phyloP scores from a whole-genome alignment of 257 asterid genomes.

The Pogostemon cablin region DNA sequence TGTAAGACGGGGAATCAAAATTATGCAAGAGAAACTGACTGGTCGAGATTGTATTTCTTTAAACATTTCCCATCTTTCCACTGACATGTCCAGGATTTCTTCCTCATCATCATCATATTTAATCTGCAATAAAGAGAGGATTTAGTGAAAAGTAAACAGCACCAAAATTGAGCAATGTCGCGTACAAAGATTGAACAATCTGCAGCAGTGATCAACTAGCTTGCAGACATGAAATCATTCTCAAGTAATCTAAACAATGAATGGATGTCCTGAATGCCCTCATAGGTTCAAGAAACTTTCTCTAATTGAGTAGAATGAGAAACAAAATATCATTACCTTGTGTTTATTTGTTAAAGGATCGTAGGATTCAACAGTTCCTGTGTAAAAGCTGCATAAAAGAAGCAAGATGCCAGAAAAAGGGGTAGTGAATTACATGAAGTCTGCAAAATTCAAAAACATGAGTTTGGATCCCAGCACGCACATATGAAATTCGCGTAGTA shows the following conservation, averaged over 20 bases:
- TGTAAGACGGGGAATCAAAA: not conserved
- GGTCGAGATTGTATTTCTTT: not conserved
- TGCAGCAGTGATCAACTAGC: too few relatives aligned
- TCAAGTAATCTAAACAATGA: too few relatives aligned
- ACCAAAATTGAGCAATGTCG: not conserved
- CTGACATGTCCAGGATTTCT: slow-evolving; percentile 3
- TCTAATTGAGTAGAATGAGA: not conserved
- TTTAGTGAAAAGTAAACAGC: not conserved
- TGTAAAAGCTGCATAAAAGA: slow-evolving; percentile 1
- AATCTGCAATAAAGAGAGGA: not conserved
- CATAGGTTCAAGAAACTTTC: too few relatives aligned
- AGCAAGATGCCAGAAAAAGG: not conserved
- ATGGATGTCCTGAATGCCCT: too few relatives aligned
- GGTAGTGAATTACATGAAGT: not conserved
- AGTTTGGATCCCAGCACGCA: too few relatives aligned
- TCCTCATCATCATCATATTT: not conserved
- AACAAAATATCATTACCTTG: not conserved
- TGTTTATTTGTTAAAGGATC: not conserved
- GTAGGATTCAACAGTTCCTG: not conserved
- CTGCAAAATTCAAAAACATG: not conserved
- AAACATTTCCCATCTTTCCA: not conserved
- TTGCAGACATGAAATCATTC: too few relatives aligned
- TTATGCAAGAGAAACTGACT: not conserved
- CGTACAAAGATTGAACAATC: too few relatives aligned
- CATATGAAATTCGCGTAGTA: too few relatives aligned